Evolutionary conservation across 768 basidiomycete genomes (phyloP), one percentile per base, ranked within the genome.

Genomic region (Sporobolomyces pararoseus): DNA sequence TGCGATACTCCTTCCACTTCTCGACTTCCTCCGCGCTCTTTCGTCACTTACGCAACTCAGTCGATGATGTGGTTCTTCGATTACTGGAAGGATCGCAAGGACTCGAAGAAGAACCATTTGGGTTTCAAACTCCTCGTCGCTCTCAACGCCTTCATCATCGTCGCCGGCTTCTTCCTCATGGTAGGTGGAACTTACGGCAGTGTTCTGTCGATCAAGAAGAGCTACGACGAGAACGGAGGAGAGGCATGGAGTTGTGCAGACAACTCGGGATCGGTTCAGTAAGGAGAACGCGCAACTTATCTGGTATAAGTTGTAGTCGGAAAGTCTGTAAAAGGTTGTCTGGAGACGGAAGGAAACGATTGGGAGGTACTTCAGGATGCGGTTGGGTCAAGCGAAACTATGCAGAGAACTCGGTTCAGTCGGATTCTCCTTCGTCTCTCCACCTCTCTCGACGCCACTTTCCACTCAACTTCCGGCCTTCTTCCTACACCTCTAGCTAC

Each of bases 151-250:
- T 64, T 73, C 37, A 71, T 76, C 67, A 53, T 72, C 55, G 23
- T 73, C 35, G 39, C 49, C 21, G 73, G 75, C 29, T 10, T 49
- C 10, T 75, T 75, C 75, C 42, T 75, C 69, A 66, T 71, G 49
- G 67, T 77, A 35, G 66, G 50, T 29, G 76, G 76, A 6, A 47
- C 46, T 14, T 47, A 47, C 21, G 46, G 46, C 21, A 13, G 12
- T 23, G 21, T 47, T 23, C 23, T 23, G 12, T 47, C 46, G 6
- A 75, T 75, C 55, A 25, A 23, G 9, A 23, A 61, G 29, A 49
- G 31, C 12, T 74, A 71, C 50, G 39, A 42, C 0, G 74, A 71
- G 37, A 42, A 19, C 32, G 61, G 57, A 7, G 63, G 67, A 0
- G 35, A 29, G 0, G 66, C 76, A 2, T 77, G 65, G 50, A 47